Evolutionary conservation across 345 rosid species (phyloP).

Genomic region (Rhodomyrtus tomentosa): DNA sequence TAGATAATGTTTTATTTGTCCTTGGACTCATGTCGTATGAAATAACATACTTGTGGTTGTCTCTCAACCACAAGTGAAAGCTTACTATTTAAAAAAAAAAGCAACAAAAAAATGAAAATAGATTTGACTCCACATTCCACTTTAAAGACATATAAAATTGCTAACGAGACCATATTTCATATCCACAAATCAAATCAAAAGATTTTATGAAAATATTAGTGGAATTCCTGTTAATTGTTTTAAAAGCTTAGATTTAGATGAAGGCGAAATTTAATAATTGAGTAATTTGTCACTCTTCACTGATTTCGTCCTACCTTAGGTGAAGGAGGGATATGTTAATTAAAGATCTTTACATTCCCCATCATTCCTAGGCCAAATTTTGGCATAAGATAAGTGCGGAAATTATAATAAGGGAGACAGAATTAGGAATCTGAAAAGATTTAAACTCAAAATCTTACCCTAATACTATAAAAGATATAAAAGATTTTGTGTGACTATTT

Average conservation of each 20-base stretch:
- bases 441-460: no score
- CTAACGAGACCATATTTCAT: background rate
- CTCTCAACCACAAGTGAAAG: background rate
- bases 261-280: background rate
- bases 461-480: no score
- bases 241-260: background rate
- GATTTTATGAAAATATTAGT: background rate
- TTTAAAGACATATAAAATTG: background rate
- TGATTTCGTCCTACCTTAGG: background rate
- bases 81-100: background rate
- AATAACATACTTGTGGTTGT: background rate
- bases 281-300: background rate
- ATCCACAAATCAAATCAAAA: background rate
- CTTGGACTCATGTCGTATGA: background rate
- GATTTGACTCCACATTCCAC: background rate
- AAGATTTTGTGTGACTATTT: no score
- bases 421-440: background rate
- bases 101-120: background rate
- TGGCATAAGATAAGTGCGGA: background rate
- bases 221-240: background rate
- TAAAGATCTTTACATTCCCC: no score
- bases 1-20: background rate
- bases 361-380: no score
- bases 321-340: no score
- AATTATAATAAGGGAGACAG: background rate